Evolutionary conservation across 139 green algal species (phyloP).

Genomic region (Tetratostichococcus sp.): DNA sequence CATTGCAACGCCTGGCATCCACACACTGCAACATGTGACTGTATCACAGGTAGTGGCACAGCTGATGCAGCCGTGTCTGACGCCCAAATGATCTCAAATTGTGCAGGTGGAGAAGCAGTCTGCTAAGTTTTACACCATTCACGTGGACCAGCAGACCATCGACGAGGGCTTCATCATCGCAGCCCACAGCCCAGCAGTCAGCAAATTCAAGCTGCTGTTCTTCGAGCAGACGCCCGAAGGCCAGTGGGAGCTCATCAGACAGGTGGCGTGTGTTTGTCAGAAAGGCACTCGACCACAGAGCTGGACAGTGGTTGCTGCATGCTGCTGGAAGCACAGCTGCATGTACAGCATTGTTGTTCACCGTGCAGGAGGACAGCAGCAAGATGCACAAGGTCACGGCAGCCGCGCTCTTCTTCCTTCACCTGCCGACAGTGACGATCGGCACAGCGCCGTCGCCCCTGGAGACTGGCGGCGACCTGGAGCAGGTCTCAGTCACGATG

Average conservation of each 20-base stretch:
- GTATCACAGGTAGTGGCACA: too few relatives aligned
- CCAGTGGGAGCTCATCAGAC: slow-evolving; percentile 7
- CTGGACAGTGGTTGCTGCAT: too few relatives aligned
- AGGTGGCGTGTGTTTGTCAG: not conserved
- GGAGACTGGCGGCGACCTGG: slow-evolving; percentile 1
- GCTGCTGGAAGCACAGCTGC: too few relatives aligned
- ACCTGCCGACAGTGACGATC: slow-evolving; percentile 4
- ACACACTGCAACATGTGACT: not conserved
- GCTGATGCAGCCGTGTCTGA: too few relatives aligned
- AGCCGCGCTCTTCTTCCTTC: slow-evolving; percentile 16
- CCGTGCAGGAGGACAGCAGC: slow-evolving; percentile 16
- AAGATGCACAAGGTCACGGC: slow-evolving; percentile 5
- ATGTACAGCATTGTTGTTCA: not conserved
- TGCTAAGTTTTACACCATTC: slow-evolving; percentile 9
- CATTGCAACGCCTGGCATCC: too few relatives aligned
- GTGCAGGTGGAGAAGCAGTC: slow-evolving; percentile 21
- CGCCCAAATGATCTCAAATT: too few relatives aligned
- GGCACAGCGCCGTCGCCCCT: slow-evolving; percentile 9
- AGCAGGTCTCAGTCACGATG: not conserved
- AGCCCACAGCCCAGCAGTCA: slow-evolving; percentile 5
- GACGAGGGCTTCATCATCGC: slow-evolving; percentile 18
- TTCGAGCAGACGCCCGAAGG: slow-evolving; percentile 14
- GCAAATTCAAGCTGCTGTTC: slow-evolving; percentile 33
- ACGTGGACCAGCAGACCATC: slow-evolving; percentile 14
- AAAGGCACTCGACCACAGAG: too few relatives aligned